Base-by-base conservation (phyloP, 495 filamentous ascomycete genomes). In the Elaphomyces granulatus region DNA sequence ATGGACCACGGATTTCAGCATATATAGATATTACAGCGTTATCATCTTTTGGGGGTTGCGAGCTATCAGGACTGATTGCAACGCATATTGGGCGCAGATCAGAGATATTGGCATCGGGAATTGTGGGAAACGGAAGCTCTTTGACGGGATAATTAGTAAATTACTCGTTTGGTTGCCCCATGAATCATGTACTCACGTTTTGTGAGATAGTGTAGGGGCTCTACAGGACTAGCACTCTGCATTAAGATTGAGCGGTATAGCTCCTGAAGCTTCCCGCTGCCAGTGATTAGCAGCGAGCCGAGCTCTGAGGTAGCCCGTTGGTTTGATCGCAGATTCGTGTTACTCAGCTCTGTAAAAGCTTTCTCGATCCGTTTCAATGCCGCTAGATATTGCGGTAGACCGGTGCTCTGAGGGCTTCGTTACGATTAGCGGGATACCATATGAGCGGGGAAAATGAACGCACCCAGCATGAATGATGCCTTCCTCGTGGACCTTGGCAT, bases 191-290 rank as follows among this genome's bases (percentile, higher is more conserved):
- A 60, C 48, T 63, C 71, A 70, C 81, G 71, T 55, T 94, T 95
- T n/a, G 83, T 94, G 48, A 95, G 75, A 52, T 81, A 95, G 50
- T 94, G 83, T 32, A 96, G 60, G 4, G 92, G 87, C 47, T 99
- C 90, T 20, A 95, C 73, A 1, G 80, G 70, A 37, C 72, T 67
- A 6, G 78, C 72, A 15, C 84, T 77, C 47, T 92, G 78, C 19
- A 72, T 70, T 26, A 96, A 59, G 38, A 81, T 65, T 42, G 78
- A 72, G 42, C 84, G 74, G 56, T 94, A 85, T 36, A 84, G 62
- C 30, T 76, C 79, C 56, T 96, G 87, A 12, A 99, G 68, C 52
- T 85, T 79, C 14, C 73, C 70, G 43, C 77, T 83, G 10, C 87
- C 90, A 10, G 74, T 68, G 50, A 76, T 82, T 31, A 95, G 59